These are phyloP conservation scores for Dendrobium catenatum DNA, from an alignment of 106 monocot genomes.

Conservation along the genomic window DNA sequence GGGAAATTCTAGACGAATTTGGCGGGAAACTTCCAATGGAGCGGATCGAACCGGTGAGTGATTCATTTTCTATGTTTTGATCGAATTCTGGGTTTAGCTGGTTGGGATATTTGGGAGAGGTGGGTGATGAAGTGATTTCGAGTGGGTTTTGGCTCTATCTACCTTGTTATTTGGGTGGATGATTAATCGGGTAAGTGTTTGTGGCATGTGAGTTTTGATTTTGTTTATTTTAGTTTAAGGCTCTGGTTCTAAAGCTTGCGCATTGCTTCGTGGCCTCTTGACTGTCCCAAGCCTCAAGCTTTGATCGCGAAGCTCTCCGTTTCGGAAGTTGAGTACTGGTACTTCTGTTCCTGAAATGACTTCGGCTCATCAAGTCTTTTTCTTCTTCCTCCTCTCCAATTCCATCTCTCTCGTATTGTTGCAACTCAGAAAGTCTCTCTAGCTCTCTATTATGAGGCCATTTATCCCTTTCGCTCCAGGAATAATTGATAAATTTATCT, in stretches of 20 bases:
- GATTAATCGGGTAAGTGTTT: not conserved
- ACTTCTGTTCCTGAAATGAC: too few relatives aligned
- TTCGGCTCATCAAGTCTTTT: too few relatives aligned
- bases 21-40: constrained; percentile 8
- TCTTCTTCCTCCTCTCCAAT: too few relatives aligned
- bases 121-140: not conserved
- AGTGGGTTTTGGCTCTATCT: not conserved
- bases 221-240: not conserved
- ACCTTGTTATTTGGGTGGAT: not conserved
- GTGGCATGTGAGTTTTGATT: not conserved
- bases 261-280: not conserved
- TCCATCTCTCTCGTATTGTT: too few relatives aligned
- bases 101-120: not conserved
- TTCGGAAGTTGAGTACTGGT: too few relatives aligned
- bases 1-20: constrained; percentile 1
- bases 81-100: not conserved
- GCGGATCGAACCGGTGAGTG: constrained; percentile 10
- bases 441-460: too few relatives aligned
- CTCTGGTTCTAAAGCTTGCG: not conserved
- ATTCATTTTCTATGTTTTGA: not conserved
- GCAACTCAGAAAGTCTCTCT: too few relatives aligned
- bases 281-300: too few relatives aligned
- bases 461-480: too few relatives aligned
- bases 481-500: not conserved
- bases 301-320: too few relatives aligned